Evolutionary conservation across 2,329 filamentous ascomycete genomes (phyloP), one percentile per base, ranked within the genome.

Genomic region (Cercospora berteroae): DNA sequence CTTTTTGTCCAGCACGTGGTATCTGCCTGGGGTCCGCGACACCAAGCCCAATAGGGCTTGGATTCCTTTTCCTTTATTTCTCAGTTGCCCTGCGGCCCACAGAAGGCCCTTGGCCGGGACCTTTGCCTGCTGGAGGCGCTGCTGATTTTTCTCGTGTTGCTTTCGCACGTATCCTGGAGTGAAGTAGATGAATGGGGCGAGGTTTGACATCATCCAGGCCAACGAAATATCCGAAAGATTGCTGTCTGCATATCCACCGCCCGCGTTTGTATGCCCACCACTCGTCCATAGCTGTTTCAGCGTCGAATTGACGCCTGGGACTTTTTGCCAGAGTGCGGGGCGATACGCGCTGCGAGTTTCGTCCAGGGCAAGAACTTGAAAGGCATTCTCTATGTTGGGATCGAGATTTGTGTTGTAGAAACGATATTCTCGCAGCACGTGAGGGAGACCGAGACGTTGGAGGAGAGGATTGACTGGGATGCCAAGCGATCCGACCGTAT

Each of bases 261-360:
- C 85, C 2, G 85, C 76, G 64, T 86, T 84, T 9, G 81, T 79
- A 70, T 87, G 85, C 29, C 80, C 81, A 9, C 85, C 85, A 0
- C 84, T 83, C 63, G 86, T 86, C 85, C 85, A 87, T 4, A 83
- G 81, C 71, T 86, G 84, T 13, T 80, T 79, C 27, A 86, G 73
- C 23, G 79, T 74, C 2, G 76, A 76, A 5, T 67, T 67, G 33
- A 71, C 71, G 20, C 68, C 66, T 4, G 61, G 58, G 8, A 68
- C 61, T 10, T 71, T 69, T 13, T 74, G 72, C 84, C 84, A 87
- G 1, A 87, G 73, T 0, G 84, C 84, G 0, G 85, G 85, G 0
- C 79, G 77, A 67, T 85, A 87, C 0, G 84, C 81, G 7, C 73
- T 75, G 0, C 85, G 80, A 58, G 80, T 79, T 70, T 87, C 85